Percentiles rank a stretch among this genome's conserved stretches.
phyloP scores from a whole-genome alignment of 148 eudicot genomes.

The Arctostaphylos glauca region DNA sequence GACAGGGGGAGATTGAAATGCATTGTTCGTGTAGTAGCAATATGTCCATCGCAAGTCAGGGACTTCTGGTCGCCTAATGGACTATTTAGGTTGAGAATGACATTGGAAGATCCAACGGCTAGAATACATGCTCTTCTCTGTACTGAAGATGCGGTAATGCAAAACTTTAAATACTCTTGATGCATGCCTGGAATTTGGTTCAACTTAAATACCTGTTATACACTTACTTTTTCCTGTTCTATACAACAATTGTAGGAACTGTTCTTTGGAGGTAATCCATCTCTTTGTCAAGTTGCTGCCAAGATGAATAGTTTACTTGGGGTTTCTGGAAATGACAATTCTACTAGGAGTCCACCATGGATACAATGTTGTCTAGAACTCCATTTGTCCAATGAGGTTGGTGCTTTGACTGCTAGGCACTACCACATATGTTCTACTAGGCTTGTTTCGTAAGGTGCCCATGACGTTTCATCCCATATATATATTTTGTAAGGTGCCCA shows the following conservation, averaged over 20 bases:
- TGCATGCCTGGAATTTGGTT: not conserved
- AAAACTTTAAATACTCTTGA: conserved; percentile 7
- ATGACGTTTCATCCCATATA: not conserved
- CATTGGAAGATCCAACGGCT: conserved; percentile 15
- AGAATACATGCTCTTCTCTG: conserved; percentile 15
- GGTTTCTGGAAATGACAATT: not conserved
- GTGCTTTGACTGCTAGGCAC: conserved; percentile 7
- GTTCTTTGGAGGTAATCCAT: conserved; percentile 12
- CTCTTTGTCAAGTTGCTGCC: not conserved
- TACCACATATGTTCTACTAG: conserved; percentile 1
- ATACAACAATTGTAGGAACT: conserved; percentile 3
- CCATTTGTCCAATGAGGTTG: not conserved
- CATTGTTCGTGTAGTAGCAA: conserved; percentile 12
- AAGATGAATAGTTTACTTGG: conserved; percentile 15
- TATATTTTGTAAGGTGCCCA: not conserved
- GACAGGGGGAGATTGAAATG: not conserved
- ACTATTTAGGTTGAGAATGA: not conserved
- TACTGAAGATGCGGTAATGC: conserved; percentile 11
- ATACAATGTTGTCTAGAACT: conserved; percentile 13
- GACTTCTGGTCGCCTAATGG: conserved; percentile 11
- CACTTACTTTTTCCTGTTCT: not conserved
- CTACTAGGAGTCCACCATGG: conserved; percentile 15
- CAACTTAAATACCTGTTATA: not conserved
- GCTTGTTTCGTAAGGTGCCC: not conserved
- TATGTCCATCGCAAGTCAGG: not conserved